These are phyloP conservation scores for Coccinonectria pachysandricola DNA, from an alignment of 2,329 filamentous ascomycete species.

Conservation along the genomic window DNA sequence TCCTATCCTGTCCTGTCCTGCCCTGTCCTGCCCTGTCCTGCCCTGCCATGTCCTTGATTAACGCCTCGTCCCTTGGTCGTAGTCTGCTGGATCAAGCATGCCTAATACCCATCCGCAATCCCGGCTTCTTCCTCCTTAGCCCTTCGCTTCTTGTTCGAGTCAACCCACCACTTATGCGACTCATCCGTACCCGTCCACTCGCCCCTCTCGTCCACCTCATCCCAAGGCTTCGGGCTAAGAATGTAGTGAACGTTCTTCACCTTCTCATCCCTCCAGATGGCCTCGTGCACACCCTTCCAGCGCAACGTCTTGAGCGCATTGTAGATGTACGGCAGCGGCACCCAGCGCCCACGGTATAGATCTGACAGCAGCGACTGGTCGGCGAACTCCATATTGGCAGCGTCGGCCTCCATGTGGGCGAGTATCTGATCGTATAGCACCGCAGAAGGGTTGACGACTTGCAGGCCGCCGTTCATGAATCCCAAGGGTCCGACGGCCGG, in stretches of 20 bases:
- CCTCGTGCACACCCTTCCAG: constrained; percentile 39
- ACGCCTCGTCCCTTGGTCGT: too few species aligned
- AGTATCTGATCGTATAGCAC: constrained; percentile 40
- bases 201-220: constrained; percentile 36
- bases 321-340: constrained; percentile 48
- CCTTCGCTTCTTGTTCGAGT: constrained; percentile 35
- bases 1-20: too few species aligned
- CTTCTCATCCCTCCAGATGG: constrained; percentile 46
- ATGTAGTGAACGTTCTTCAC: constrained; percentile 56
- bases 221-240: constrained; percentile 51
- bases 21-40: too few species aligned
- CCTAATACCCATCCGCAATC: too few species aligned
- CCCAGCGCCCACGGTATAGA: constrained; percentile 46
- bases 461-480: constrained; percentile 40
- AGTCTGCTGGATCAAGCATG: too few species aligned
- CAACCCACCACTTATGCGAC: constrained; percentile 47
- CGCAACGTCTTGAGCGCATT: constrained; percentile 54
- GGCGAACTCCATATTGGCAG: constrained; percentile 42
- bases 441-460: constrained; percentile 43
- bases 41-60: too few species aligned
- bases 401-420: constrained; percentile 37
- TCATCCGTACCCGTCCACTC: constrained; percentile 34
- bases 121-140: constrained; percentile 29
- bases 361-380: constrained; percentile 50
- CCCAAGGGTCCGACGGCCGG: constrained; percentile 37